phyloP scores from a whole-genome alignment of 2,329 filamentous ascomycete species.

The Colletotrichum zoysiae region DNA sequence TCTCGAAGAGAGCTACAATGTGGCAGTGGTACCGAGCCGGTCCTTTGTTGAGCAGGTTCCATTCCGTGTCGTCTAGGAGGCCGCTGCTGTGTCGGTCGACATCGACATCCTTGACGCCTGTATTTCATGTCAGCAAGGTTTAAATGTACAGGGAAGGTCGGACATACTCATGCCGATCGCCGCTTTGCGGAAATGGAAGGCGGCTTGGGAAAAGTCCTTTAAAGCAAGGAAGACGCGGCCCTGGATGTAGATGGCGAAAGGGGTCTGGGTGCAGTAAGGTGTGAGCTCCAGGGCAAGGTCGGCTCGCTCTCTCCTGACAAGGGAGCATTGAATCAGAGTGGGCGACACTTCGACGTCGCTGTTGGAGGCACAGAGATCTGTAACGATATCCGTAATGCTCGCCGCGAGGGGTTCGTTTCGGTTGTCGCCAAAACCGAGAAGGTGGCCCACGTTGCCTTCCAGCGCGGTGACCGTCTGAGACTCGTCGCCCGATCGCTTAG shows the following conservation, averaged over 20 bases:
- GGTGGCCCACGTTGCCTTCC: conserved; percentile 71
- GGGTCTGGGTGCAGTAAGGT: conserved; percentile 67
- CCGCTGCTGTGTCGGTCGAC: conserved; percentile 69
- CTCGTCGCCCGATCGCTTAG: conserved; percentile 60
- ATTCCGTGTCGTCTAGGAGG: conserved; percentile 82
- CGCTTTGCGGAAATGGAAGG: conserved; percentile 83
- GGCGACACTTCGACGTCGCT: conserved; percentile 75
- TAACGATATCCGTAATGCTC: conserved; percentile 75
- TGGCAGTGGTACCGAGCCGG: conserved; percentile 89
- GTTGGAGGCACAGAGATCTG: conserved; percentile 73
- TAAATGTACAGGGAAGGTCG: background rate
- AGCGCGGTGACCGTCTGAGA: conserved; percentile 67
- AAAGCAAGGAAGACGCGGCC: conserved; percentile 82
- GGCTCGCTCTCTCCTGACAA: conserved; percentile 70
- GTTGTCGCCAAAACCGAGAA: conserved; percentile 70
- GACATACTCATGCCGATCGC: conserved; percentile 84
- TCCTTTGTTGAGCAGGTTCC: conserved; percentile 76
- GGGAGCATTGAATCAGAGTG: conserved; percentile 71
- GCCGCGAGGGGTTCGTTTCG: conserved; percentile 65
- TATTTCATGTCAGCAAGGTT: conserved; percentile 46
- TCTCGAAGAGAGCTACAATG: conserved; percentile 85
- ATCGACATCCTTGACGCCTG: conserved; percentile 61
- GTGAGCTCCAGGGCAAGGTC: conserved; percentile 71
- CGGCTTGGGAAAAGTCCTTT: conserved; percentile 79
- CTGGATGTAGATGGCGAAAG: conserved; percentile 84